phyloP scores from a whole-genome alignment of 208 protist genomes.

The Histomonas meleagridis region DNA sequence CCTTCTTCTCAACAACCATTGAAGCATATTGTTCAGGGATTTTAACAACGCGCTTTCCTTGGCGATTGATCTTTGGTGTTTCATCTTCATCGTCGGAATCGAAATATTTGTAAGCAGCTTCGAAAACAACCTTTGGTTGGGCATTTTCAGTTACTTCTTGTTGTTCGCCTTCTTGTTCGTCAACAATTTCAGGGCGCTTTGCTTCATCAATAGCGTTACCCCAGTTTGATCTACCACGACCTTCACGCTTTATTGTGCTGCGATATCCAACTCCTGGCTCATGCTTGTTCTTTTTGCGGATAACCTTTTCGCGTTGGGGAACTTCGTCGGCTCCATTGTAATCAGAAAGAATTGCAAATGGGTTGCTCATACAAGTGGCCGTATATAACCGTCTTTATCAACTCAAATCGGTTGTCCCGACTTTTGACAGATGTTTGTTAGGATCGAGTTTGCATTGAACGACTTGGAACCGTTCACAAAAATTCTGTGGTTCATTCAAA shows the following conservation, averaged over 20 bases:
- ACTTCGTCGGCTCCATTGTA: not conserved
- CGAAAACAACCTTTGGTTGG: not conserved
- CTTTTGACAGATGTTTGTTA: no score
- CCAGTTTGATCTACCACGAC: not conserved
- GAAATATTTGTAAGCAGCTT: not conserved
- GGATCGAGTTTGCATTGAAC: no score
- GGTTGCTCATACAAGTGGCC: constrained; percentile 3
- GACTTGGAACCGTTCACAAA: no score
- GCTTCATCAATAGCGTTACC: not conserved
- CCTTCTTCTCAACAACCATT: not conserved
- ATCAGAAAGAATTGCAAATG: constrained; percentile 3
- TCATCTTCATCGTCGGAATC: not conserved
- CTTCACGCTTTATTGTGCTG: not conserved
- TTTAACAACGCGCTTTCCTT: not conserved
- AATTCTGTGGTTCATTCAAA: no score
- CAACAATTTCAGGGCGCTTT: not conserved
- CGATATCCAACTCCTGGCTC: not conserved
- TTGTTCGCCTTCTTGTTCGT: not conserved
- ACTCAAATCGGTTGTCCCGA: no score
- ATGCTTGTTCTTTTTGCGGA: not conserved
- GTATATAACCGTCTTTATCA: not conserved
- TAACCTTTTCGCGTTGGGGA: not conserved
- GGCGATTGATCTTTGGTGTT: not conserved
- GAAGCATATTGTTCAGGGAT: not conserved
- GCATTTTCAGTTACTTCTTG: no score